phyloP scores from a whole-genome alignment of 305 asterid genomes.

The Caryopteris hybrid region DNA sequence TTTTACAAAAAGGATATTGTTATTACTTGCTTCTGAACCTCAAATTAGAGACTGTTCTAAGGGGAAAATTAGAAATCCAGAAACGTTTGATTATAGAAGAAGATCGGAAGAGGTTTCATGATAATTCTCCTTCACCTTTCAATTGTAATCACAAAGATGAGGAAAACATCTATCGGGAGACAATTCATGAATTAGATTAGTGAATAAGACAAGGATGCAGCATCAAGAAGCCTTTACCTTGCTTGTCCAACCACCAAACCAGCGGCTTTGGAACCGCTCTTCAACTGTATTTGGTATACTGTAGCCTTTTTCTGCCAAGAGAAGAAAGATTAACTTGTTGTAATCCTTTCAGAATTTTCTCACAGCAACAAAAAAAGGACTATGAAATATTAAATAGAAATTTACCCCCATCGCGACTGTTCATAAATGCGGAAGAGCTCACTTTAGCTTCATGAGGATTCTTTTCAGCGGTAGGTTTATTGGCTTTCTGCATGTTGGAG shows the following conservation, averaged over 20 bases:
- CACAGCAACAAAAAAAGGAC: constrained; percentile 12
- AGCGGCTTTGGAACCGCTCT: constrained; percentile 59
- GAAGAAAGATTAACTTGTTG: constrained; percentile 13
- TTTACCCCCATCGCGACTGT: constrained; percentile 40
- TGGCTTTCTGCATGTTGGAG: constrained; percentile 41
- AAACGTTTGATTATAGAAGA: neutral
- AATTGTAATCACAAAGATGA: neutral
- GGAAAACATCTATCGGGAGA: constrained; percentile 6
- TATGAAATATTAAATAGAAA: constrained; percentile 14
- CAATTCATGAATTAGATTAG: constrained; percentile 12
- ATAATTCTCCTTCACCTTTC: neutral
- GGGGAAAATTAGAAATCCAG: neutral
- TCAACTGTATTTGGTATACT: constrained; percentile 18
- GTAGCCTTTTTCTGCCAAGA: constrained; percentile 35
- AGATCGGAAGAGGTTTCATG: neutral
- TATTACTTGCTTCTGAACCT: neutral
- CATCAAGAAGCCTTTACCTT: constrained; percentile 34
- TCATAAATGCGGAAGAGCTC: constrained; percentile 29
- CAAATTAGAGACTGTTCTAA: neutral
- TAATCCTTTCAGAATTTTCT: constrained; percentile 10
- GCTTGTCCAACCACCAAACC: constrained; percentile 81
- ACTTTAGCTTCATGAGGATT: constrained; percentile 29
- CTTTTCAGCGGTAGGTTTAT: constrained; percentile 20
- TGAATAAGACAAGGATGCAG: constrained; percentile 1
- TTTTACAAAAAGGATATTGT: neutral